Base-by-base conservation (phyloP, 305 asterid genomes). In the Nicotiana rustica region DNA sequence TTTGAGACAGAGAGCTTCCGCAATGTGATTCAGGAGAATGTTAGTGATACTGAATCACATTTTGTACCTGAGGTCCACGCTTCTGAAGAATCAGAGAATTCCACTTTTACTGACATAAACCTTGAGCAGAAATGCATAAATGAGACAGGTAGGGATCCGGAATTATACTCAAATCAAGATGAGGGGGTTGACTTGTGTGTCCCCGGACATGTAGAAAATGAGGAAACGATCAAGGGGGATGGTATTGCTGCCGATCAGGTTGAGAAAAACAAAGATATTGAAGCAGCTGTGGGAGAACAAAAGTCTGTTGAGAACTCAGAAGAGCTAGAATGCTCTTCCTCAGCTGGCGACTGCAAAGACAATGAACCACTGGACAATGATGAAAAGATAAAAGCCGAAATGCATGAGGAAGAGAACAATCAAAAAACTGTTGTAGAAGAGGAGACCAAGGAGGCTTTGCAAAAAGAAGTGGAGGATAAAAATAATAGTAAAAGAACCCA, bases 401-500 rank as follows among this genome's bases (percentile, higher is more conserved):
- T 56, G 57, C 73, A 18, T 18, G 81, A 82, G 84, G 89, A 86
- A 79, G 36, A 17, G 9, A 68, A 12, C 65, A 88, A 82, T 67
- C 70, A 80, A 84, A 71, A 84, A 64, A 80, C 84, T 67, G 68
- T 81, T 68, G 65, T 62, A 61, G 91, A 87, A 81, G 85, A 80
- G 70, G 92, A 89, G 73, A 83, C 84, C 78, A 85, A 82, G 88
- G 90, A 85, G 80, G 83, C 79, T 52, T 82, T 61, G 75, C 87
- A 84, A 69, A 89, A 87, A 69, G 85, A 81, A 80, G 75, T 47
- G 44, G 90, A 83, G 82, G 79, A 25, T 81, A 87, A 86, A 76
- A 94, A 92, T 61, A 82, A 81, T 68, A 81, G 67, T 67, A 88
- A 85, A 87, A 87, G 89, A 85, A 83, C 89, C 82, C 98, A 93